Base-by-base conservation (phyloP, 2,329 filamentous ascomycete genomes). In the Botrytis pseudocinerea region DNA sequence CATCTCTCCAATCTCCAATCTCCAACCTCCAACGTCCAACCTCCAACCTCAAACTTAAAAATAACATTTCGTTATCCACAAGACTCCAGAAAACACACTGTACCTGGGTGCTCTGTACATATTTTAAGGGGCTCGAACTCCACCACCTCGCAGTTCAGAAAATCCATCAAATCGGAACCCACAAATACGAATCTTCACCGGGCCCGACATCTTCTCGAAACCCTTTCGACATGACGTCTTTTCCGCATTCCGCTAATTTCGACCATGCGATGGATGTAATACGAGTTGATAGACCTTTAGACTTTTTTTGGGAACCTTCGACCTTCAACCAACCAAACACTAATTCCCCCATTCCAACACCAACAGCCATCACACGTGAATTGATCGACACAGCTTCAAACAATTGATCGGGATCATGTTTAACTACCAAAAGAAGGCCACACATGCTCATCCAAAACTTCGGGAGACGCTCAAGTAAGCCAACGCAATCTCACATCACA, bases 151-250 rank as follows among this genome's bases (percentile, higher is more conserved):
- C 63, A 65, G 38, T 51, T n/a, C 6, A 1, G 48, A 51, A n/a
- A n/a, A 38, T 20, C 46, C 35, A 38, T 57, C 64, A 68, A 54
- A 68, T 68, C 64, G 35, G 35, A 68, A 68, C 48, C 48, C 46
- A 40, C 35, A 54, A 64, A 64, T 22, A 38, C 18, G 9, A 66
- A 51, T 66, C 64, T 46, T 64, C 61, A 46, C 61, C 16, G 38
- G 61, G 25, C 61, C 42, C 40, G 18, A 64, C 46, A 64, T 20
- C 61, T n/a, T 66, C 64, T 68, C 64, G n/a, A 40, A 48, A 54
- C 32, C 64, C 64, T 66, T 54, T 66, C 44, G 22, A 51, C 46
- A 68, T 68, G 64, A 68, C 64, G 64, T 66, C 64, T 66, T 66
- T 66, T 66, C 46, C 64, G 46, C 64, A 66, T 54, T 40, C 64